Evolutionary conservation across 306 rosid genomes (phyloP).

Genomic region (Glycyrrhiza uralensis): DNA sequence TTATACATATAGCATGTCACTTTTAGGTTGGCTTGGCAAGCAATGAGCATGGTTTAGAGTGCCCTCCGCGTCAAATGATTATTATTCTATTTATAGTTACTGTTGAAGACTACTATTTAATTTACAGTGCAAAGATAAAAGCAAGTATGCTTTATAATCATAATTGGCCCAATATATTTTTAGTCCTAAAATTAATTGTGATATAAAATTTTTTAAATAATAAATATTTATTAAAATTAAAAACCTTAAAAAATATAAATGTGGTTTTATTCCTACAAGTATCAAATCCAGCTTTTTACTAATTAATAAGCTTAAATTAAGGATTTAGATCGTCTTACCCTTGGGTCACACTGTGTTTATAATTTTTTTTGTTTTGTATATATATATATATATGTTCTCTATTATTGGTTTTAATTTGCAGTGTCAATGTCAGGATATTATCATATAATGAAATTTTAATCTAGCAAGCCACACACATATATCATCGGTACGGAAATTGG

Average conservation of each 20-base stretch:
- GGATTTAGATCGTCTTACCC: too few relatives aligned
- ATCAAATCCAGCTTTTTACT: too few relatives aligned
- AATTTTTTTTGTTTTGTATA: too few relatives aligned
- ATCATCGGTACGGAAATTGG: not conserved
- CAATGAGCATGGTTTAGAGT: constrained; percentile 28
- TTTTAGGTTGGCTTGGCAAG: constrained; percentile 27
- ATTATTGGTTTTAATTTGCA: not conserved
- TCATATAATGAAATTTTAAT: not conserved
- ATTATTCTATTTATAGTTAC: not conserved
- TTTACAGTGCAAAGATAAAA: not conserved
- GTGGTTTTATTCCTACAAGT: too few relatives aligned
- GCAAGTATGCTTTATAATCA: not conserved
- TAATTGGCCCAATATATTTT: too few relatives aligned
- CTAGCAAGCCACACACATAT: too few relatives aligned
- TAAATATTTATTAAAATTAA: too few relatives aligned
- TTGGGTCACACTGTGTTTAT: too few relatives aligned
- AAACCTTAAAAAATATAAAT: too few relatives aligned
- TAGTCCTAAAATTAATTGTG: too few relatives aligned
- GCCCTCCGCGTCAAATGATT: constrained; percentile 6
- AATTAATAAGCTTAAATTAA: too few relatives aligned
- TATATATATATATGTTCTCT: not conserved
- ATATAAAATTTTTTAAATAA: too few relatives aligned
- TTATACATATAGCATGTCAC: constrained; percentile 17
- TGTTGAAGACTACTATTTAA: not conserved
- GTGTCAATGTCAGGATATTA: not conserved